Evolutionary conservation across 352 stramenopile genomes (phyloP).

Genomic region (Phytophthora ohioensis): DNA sequence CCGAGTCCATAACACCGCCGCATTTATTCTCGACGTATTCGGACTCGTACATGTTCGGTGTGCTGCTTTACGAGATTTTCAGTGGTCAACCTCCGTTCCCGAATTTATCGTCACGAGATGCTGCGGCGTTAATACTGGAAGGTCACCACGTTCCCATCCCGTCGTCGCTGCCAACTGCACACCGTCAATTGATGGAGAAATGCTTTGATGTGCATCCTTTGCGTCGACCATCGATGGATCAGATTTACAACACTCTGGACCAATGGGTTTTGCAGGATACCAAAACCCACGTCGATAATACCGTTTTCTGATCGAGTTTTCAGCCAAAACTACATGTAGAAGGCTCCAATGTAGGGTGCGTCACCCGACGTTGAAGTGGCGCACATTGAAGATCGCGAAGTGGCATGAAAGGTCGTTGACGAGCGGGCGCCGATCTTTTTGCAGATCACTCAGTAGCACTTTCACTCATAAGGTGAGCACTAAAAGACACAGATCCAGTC

Average conservation of each 20-base stretch:
- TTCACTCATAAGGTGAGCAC: slow-evolving; percentile 21
- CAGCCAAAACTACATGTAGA: too few species aligned
- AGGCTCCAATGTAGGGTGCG: too few species aligned
- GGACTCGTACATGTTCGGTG: slow-evolving; percentile 82
- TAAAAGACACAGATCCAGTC: not conserved
- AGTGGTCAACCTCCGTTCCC: slow-evolving; percentile 66
- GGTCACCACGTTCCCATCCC: slow-evolving; percentile 73
- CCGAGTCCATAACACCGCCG: slow-evolving; percentile 69
- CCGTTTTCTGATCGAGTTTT: too few species aligned
- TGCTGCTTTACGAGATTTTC: slow-evolving; percentile 83
- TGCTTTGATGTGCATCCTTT: slow-evolving; percentile 74
- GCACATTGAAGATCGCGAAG: not conserved
- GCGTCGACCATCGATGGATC: slow-evolving; percentile 64
- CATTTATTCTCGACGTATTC: slow-evolving; percentile 78
- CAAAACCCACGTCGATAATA: slow-evolving; percentile 24
- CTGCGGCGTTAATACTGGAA: slow-evolving; percentile 68
- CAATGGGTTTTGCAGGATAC: slow-evolving; percentile 68
- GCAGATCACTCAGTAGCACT: slow-evolving; percentile 12
- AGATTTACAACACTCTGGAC: slow-evolving; percentile 73
- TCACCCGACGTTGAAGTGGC: slow-evolving; percentile 12
- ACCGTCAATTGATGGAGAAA: slow-evolving; percentile 62
- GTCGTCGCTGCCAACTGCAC: slow-evolving; percentile 41
- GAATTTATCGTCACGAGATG: slow-evolving; percentile 58
- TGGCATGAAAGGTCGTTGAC: too few species aligned
- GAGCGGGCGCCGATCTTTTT: too few species aligned